Evolutionary conservation across 352 stramenopile species (phyloP).

Genomic region (Phytopythium litorale): DNA sequence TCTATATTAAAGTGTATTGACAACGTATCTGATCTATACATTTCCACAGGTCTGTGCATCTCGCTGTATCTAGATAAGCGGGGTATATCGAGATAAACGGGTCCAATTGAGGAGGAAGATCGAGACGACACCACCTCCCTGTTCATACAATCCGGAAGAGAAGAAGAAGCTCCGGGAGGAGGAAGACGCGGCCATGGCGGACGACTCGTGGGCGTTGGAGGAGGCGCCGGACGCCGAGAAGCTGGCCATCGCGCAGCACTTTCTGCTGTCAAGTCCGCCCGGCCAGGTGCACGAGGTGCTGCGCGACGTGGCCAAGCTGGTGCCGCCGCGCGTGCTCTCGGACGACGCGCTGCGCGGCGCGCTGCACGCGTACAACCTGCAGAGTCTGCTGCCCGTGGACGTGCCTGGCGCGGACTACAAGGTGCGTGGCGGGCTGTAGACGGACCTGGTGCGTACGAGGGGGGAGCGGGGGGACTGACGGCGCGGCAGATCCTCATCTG

Average conservation of each 20-base stretch:
- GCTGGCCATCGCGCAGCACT: constrained; percentile 85
- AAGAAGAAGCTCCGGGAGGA: background rate
- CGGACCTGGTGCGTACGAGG: background rate
- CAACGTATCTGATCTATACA: background rate
- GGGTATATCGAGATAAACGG: background rate
- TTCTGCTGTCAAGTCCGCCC: constrained; percentile 87
- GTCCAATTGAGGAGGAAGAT: background rate
- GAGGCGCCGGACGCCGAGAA: constrained; percentile 87
- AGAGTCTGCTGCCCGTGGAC: constrained; percentile 55
- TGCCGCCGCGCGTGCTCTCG: constrained; percentile 63
- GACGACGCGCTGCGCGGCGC: constrained; percentile 66
- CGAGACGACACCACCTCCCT: background rate
- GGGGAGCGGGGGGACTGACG: constrained; percentile 1
- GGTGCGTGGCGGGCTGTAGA: constrained; percentile 16
- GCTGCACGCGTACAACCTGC: constrained; percentile 80
- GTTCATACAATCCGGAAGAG: background rate
- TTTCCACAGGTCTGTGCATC: background rate
- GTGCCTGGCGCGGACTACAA: constrained; percentile 78
- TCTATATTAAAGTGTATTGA: no score
- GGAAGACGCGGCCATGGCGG: constrained; percentile 33
- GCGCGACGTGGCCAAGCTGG: constrained; percentile 80
- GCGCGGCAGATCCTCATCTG: constrained; percentile 69
- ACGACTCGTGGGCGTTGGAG: constrained; percentile 49
- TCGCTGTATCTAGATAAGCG: background rate
- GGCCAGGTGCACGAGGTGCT: constrained; percentile 88